Evolutionary conservation across 2,329 filamentous ascomycete genomes (phyloP).

Genomic region (Moelleriella libera): DNA sequence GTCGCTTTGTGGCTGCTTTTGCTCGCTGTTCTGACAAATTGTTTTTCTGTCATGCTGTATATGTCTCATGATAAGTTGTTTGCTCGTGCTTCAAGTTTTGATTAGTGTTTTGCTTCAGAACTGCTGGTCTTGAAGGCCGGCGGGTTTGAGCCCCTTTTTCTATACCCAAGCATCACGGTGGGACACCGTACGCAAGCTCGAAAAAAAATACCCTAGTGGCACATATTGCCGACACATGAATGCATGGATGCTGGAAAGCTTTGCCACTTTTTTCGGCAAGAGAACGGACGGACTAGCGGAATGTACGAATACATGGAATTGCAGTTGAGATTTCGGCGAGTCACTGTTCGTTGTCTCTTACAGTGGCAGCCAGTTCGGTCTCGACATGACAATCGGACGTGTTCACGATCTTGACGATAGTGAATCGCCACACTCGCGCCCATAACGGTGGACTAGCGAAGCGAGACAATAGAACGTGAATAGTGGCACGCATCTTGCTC

Average conservation of each 20-base stretch:
- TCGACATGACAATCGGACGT: no score
- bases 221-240: not conserved
- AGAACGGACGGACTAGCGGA: not conserved
- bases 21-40: conserved; percentile 3
- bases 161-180: conserved; percentile 13
- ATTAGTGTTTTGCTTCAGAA: conserved; percentile 5
- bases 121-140: conserved; percentile 18
- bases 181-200: conserved; percentile 11
- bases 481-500: no score
- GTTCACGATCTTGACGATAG: no score
- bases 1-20: not conserved
- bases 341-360: not conserved
- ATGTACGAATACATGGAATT: not conserved
- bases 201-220: conserved; percentile 17
- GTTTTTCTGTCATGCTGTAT: conserved; percentile 5
- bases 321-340: not conserved
- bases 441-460: no score
- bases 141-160: not conserved
- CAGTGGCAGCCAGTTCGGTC: no score
- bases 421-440: no score
- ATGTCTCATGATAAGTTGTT: not conserved
- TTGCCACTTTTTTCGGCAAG: not conserved
- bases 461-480: no score
- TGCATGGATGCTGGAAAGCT: not conserved
- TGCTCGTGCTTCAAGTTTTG: conserved; percentile 2